Conservation (phyloP, 139 green algal genomes). For the Tetraselmis chui region DNA sequence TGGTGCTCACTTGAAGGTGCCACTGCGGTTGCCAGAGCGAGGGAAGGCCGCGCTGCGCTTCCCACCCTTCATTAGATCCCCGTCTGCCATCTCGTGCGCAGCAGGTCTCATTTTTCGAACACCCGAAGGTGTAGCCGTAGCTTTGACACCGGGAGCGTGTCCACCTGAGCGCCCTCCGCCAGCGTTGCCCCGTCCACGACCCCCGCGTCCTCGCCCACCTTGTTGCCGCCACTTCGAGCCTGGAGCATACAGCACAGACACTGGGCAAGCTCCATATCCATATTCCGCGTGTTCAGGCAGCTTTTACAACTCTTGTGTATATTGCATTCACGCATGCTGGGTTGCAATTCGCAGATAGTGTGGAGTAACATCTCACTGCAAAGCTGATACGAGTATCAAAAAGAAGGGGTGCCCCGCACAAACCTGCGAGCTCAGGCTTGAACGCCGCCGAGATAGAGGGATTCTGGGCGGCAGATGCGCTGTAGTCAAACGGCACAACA, state of each 20-base stretch:
- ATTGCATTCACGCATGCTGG: too few species aligned
- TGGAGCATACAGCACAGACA: neutral
- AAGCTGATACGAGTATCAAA: too few species aligned
- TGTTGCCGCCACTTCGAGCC: neutral
- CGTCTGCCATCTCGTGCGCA: slow-evolving; percentile 14
- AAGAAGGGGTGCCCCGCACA: too few species aligned
- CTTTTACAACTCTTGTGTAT: too few species aligned
- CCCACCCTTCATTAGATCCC: slow-evolving; percentile 27
- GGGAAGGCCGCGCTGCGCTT: slow-evolving; percentile 21
- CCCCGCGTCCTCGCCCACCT: slow-evolving; percentile 7
- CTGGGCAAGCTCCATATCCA: too few species aligned
- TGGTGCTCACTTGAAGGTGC: slow-evolving; percentile 18
- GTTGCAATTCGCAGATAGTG: too few species aligned
- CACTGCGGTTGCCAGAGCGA: slow-evolving; percentile 33
- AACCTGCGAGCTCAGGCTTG: neutral
- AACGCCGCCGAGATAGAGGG: neutral
- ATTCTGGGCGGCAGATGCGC: neutral
- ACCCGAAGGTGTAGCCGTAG: too few species aligned
- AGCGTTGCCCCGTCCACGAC: slow-evolving; percentile 1
- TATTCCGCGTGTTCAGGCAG: too few species aligned
- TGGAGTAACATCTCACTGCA: too few species aligned
- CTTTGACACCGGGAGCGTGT: neutral
- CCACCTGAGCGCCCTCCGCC: neutral
- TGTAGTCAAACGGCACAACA: neutral
- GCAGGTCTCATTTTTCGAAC: neutral